Evolutionary conservation across 176 grass and related monocot genomes (phyloP), one percentile per base, ranked within the genome.

Genomic region (Musa acuminata): DNA sequence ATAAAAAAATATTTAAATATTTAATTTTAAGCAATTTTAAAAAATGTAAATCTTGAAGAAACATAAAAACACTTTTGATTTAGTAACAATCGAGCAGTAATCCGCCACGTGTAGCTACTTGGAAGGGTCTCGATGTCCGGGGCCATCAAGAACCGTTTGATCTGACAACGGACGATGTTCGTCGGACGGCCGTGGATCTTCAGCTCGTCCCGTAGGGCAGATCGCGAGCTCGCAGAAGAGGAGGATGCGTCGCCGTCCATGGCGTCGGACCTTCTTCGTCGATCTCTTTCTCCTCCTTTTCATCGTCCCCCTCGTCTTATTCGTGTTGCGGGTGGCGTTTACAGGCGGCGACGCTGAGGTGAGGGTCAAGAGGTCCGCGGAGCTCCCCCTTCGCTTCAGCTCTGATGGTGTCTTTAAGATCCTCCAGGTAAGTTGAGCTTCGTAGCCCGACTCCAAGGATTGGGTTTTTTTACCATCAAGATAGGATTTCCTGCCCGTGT

Each of bases 321-420:
- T 69, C 12, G 10, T 78, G 21, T 26, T 43, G 55, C 63, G 55
- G 68, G 70, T 69, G 48, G 64, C 85, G 24, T 19, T 74, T 12
- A 71, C 83, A 29, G 77, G 73, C 64, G 62, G 69, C 51, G 80
- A 85, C 72, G 68, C 80, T 9, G 66, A 62, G 2, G 77, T 80
- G 51, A 82, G 78, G 51, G 25, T 96, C 79, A 96, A 96, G 84
- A 81, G 62, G 76, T 80, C 81, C 27, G 67, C 89, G 22, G 67
- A 84, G 6, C 75, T 89, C 21, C 92, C 92, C 43, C 89, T 96
- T 55, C 84, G 89, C 66, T 96, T 87, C 82, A 84, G 84, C 71
- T 80, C 89, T 68, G 89, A 92, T 62, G 89, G 89, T 22, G 72
- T 77, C 80, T 96, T 96, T 81, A 92, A 90, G 85, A 92, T 92